phyloP scores from a whole-genome alignment of 2,329 filamentous ascomycete genomes.

The Diaporthe sp. region DNA sequence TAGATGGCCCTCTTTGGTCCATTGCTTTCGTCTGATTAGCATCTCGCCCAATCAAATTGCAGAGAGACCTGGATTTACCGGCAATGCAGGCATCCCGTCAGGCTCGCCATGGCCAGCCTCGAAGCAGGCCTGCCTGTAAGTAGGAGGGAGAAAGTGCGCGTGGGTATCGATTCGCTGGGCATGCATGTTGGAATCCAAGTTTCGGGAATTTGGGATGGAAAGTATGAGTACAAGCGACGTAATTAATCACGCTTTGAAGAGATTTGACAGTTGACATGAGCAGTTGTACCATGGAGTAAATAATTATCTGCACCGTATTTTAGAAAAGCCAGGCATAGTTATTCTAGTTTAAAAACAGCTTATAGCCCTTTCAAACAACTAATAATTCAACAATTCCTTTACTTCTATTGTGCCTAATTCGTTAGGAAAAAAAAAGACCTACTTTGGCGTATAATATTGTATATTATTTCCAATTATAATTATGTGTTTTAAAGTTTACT shows the following conservation, averaged over 20 bases:
- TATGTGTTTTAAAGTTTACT: too few species aligned
- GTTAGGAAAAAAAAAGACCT: too few species aligned
- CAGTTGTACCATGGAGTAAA: not conserved
- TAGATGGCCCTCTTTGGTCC: conserved; percentile 62
- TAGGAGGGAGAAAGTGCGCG: conserved; percentile 60
- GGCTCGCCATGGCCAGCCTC: conserved; percentile 58
- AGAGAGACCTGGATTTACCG: conserved; percentile 45
- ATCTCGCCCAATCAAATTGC: not conserved
- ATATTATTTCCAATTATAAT: too few species aligned
- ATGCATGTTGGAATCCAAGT: not conserved
- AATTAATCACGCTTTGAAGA: not conserved
- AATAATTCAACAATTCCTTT: too few species aligned
- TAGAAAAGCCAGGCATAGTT: not conserved
- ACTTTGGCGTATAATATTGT: too few species aligned
- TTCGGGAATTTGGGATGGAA: not conserved
- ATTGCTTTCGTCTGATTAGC: conserved; percentile 48
- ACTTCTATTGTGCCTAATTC: too few species aligned
- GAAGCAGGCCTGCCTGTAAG: conserved; percentile 57
- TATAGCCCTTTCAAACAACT: too few species aligned
- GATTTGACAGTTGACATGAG: not conserved
- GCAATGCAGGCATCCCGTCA: conserved; percentile 65
- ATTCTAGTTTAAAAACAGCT: too few species aligned
- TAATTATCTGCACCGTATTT: not conserved
- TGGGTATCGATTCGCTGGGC: conserved; percentile 59
- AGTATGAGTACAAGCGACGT: not conserved